These are phyloP conservation scores for Oropetium thomaeum DNA, from an alignment of 176 grass and related monocot species.

Conservation along the genomic window DNA sequence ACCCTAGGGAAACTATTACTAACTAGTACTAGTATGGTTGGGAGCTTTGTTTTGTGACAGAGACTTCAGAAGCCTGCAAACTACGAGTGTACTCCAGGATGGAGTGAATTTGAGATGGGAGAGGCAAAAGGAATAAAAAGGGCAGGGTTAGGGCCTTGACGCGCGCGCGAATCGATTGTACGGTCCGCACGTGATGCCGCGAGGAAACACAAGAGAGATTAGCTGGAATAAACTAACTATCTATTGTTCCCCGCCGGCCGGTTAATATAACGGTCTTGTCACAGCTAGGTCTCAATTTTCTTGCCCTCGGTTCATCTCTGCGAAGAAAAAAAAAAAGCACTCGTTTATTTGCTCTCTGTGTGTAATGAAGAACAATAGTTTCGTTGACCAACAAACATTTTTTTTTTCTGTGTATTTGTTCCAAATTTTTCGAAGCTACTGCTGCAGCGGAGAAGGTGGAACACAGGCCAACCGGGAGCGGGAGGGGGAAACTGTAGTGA, in stretches of 20 bases:
- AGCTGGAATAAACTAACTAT: neutral
- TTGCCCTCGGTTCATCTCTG: neutral
- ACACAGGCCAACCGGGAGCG: neutral
- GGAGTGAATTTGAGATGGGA: neutral
- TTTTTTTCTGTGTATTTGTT: neutral
- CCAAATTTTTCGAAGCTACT: neutral
- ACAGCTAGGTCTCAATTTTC: neutral
- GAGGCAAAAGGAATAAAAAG: conserved; percentile 34
- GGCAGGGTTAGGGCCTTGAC: conserved; percentile 30
- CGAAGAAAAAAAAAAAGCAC: neutral
- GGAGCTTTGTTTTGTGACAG: neutral
- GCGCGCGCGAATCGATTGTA: conserved; percentile 39
- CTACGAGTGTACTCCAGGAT: too few species aligned
- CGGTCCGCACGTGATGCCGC: conserved; percentile 39
- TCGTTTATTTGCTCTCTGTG: neutral
- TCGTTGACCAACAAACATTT: neutral
- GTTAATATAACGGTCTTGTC: conserved; percentile 3
- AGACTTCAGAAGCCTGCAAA: neutral
- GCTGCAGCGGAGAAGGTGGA: neutral
- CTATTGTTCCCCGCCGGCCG: neutral
- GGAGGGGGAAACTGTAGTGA: too few species aligned
- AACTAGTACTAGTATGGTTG: too few species aligned
- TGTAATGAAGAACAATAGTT: neutral
- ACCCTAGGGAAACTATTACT: conserved; percentile 5
- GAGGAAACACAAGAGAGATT: conserved; percentile 3